Evolutionary conservation across 164 flowering plant genomes (phyloP), one percentile per base, ranked within the genome.

Genomic region (Vitis rupestris): DNA sequence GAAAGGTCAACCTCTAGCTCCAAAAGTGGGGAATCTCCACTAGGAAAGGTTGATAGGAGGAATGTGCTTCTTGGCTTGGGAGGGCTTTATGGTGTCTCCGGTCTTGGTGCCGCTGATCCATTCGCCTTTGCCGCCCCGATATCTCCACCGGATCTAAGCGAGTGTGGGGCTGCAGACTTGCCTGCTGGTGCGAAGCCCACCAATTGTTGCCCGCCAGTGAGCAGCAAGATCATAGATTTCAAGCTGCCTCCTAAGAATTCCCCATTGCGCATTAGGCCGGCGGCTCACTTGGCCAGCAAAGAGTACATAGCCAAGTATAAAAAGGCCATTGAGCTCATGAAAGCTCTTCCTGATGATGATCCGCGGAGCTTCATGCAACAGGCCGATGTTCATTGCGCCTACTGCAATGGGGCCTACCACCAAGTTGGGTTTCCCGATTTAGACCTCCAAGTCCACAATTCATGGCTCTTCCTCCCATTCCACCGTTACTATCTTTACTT

Each of bases 361-460:
- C 94, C 91, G 0, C 80, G 87, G 2, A 87, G 72, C 61, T 87
- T 89, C 80, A 77, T 5, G 56, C 85, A 89, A 49, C 94, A 89
- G 61, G 88, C 90, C 3, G 74, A 83, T n/a, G 74, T 89, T 17
- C 91, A 89, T 31, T 89, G 94, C 70, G 90, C 94, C 29, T 89
- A 89, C 49, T 89, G 91, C 52, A 70, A 85, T 53, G 85, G 86
- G 0, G 83, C 84, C n/a, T 82, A 85, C n/a, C 64, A 80, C 10
- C 87, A 84, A 61, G 66, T 79, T 0, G 86, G 81, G 3, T 81
- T 78, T 52, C 82, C 89, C 1, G 55, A 78, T 3, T 65, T 85
- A 4, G 85, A 87, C 2, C 59, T 87, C 7, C 86, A 87, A 71
- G 81, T 89, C 10, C 94, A 89, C 77, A 68, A 73, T 37, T 85